Evolutionary conservation across 192 early-diverging fungal genomes (phyloP).

Genomic region (Mortierella hygrophila): DNA sequence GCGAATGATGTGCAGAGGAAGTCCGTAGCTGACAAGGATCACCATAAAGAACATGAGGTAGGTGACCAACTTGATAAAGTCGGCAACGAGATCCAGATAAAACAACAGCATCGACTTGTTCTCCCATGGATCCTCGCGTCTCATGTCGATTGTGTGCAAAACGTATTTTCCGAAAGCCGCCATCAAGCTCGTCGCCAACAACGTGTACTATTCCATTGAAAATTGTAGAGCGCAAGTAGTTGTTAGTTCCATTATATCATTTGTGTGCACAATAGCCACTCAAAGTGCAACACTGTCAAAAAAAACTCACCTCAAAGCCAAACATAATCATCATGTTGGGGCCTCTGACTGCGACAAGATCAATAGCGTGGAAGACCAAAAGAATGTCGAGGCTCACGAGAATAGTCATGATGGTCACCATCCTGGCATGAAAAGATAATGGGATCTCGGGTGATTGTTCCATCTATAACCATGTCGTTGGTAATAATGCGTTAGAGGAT

Average conservation of each 20-base stretch:
- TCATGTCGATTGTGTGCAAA: conserved; percentile 88
- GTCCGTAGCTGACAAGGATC: conserved; percentile 84
- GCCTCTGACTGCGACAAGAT: conserved; percentile 72
- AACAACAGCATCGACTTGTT: conserved; percentile 93
- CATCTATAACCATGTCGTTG: conserved; percentile 68
- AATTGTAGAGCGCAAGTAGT: conserved; percentile 1
- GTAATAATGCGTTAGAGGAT: not conserved
- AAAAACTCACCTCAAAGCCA: conserved; percentile 87
- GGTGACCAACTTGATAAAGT: conserved; percentile 90
- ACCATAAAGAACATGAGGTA: conserved; percentile 92
- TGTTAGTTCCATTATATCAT: not conserved
- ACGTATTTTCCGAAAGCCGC: conserved; percentile 87
- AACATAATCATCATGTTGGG: conserved; percentile 98
- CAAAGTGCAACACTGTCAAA: not conserved
- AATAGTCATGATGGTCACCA: conserved; percentile 73
- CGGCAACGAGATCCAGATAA: conserved; percentile 90
- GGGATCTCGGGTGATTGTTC: conserved; percentile 80
- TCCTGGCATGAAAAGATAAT: conserved; percentile 77
- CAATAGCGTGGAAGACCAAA: conserved; percentile 80
- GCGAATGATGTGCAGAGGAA: conserved; percentile 96
- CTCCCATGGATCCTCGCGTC: conserved; percentile 91
- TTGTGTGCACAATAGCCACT: not conserved
- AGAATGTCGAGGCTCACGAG: conserved; percentile 79
- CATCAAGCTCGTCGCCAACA: conserved; percentile 83
- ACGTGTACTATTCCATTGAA: conserved; percentile 80